Conservation (phyloP, 2,329 filamentous ascomycete species). For the Monilinia fructigena region DNA sequence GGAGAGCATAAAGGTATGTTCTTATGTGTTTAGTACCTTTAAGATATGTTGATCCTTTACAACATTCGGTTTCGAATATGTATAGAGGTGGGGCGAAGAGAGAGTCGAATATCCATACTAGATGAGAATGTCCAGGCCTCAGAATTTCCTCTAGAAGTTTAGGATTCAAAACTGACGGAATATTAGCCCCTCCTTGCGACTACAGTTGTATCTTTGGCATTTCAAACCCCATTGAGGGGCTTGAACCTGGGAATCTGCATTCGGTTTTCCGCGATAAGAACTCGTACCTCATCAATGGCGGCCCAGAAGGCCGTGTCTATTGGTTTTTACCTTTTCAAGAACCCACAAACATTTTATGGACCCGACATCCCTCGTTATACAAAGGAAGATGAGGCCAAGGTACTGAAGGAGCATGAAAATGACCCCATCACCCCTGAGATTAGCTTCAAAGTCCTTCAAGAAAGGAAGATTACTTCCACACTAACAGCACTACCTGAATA, state of each 20-base stretch:
- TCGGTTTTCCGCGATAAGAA: slow-evolving; percentile 22
- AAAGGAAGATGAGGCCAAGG: slow-evolving; percentile 26
- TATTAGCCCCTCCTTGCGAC: slow-evolving; percentile 11
- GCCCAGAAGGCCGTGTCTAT: slow-evolving; percentile 22
- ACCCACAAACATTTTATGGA: slow-evolving; percentile 23
- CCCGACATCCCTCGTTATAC: slow-evolving; percentile 28
- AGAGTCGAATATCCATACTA: neutral
- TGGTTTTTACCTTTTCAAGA: slow-evolving; percentile 30
- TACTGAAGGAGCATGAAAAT: slow-evolving; percentile 21
- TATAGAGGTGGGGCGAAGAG: neutral
- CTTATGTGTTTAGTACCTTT: neutral
- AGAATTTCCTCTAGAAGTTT: no score
- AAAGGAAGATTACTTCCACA: slow-evolving; percentile 17
- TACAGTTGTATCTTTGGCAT: slow-evolving; percentile 32
- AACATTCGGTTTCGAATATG: neutral
- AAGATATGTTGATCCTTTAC: neutral
- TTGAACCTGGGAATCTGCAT: slow-evolving; percentile 24
- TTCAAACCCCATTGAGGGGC: slow-evolving; percentile 19
- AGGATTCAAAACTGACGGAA: neutral
- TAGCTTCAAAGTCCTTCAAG: slow-evolving; percentile 28
- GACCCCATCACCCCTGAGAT: slow-evolving; percentile 21
- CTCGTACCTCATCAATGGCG: slow-evolving; percentile 27
- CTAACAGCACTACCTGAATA: slow-evolving; percentile 29
- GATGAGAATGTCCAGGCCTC: neutral
- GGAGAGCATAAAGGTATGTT: slow-evolving; percentile 23